phyloP scores from a whole-genome alignment of 2,329 filamentous ascomycete species.

The Pseudogymnoascus sp. region DNA sequence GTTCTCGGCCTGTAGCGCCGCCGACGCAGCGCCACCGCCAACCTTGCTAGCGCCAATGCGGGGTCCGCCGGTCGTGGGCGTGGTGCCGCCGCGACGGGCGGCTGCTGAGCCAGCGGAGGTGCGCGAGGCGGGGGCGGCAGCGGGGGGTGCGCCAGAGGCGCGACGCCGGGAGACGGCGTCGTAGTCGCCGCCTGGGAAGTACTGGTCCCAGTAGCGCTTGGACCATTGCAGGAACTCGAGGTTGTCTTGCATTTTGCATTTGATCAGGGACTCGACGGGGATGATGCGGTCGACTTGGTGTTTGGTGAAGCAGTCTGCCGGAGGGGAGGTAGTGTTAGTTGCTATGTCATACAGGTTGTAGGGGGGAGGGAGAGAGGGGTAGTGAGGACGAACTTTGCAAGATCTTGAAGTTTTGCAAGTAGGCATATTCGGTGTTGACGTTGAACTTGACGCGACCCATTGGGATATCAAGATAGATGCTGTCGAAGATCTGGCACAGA shows the following conservation, averaged over 20 bases:
- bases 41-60: constrained; percentile 37
- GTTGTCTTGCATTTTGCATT: constrained; percentile 99
- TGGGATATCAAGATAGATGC: constrained; percentile 90
- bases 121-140: constrained; percentile 40
- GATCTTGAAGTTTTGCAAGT: constrained; percentile 97
- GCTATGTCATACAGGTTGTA: not conserved
- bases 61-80: constrained; percentile 34
- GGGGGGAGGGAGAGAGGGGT: constrained; percentile 7
- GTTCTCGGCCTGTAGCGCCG: constrained; percentile 78
- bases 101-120: constrained; percentile 35
- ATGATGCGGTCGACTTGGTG: constrained; percentile 85
- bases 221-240: constrained; percentile 97
- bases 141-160: constrained; percentile 53
- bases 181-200: constrained; percentile 95
- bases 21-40: constrained; percentile 48
- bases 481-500: constrained; percentile 95
- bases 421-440: constrained; percentile 92
- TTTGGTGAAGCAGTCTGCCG: constrained; percentile 67
- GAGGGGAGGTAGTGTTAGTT: constrained; percentile 15
- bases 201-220: constrained; percentile 96
- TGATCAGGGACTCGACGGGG: constrained; percentile 79
- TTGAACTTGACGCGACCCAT: constrained; percentile 98
- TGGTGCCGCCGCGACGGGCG: constrained; percentile 34
- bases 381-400: constrained; percentile 62
- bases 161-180: constrained; percentile 82